A percentile compares a stretch with the other conserved stretches of the same genome.
Conservation (phyloP, 768 basidiomycete genomes). For the Daedaleopsis nitida region DNA sequence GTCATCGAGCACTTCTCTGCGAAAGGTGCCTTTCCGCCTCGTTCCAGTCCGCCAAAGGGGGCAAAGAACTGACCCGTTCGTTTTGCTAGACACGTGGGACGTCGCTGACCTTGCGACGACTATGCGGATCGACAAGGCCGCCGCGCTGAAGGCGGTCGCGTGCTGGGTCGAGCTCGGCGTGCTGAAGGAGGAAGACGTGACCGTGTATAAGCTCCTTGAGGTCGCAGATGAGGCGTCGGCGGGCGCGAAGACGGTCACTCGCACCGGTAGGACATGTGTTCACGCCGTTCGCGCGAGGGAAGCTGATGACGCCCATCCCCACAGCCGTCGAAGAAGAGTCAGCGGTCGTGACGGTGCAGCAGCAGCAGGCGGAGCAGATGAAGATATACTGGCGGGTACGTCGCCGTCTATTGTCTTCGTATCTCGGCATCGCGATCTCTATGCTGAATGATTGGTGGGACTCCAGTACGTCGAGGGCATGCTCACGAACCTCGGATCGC, state of each 20-base stretch:
- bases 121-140: conserved; percentile 66
- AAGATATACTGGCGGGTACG: conserved; percentile 83
- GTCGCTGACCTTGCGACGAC: conserved; percentile 65
- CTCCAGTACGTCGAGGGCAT: conserved; percentile 85
- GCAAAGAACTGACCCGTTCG: not conserved
- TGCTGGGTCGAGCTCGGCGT: conserved; percentile 88
- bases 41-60: not conserved
- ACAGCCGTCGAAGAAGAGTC: conserved; percentile 47
- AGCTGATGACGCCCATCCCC: conserved; percentile 4
- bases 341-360: conserved; percentile 58
- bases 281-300: not conserved
- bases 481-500: conserved; percentile 81
- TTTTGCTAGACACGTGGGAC: conserved; percentile 62
- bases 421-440: not conserved
- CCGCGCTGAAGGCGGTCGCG: conserved; percentile 70
- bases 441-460: not conserved
- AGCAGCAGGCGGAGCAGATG: conserved; percentile 86
- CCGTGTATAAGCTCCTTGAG: conserved; percentile 68
- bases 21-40: conserved; percentile 45
- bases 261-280: not conserved
- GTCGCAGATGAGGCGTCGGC: conserved; percentile 49
- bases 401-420: conserved; percentile 1
- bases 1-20: conserved; percentile 85
- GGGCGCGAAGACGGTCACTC: conserved; percentile 22
- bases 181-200: conserved; percentile 64